Evolutionary conservation across 352 stramenopile genomes (phyloP), one percentile per base, ranked within the genome.

Genomic region (Phytophthora brassicae): DNA sequence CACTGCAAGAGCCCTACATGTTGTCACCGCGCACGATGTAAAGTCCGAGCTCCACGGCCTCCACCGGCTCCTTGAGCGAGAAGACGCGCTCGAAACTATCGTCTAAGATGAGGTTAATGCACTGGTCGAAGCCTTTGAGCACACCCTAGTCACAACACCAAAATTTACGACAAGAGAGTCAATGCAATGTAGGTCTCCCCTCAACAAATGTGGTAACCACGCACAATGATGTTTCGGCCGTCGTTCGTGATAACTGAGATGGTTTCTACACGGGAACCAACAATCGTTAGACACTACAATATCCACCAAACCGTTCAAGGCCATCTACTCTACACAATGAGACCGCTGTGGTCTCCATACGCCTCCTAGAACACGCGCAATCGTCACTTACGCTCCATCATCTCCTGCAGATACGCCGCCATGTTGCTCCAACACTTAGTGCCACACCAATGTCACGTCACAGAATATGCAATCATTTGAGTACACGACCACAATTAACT

Each of bases 21-120:
- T 98, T 98, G 75, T 98, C 92, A 20, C 93, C 94, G 45, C 94
- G 86, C 38, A 98, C 82, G 60, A 98, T 97, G 64, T 97, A 97
- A 22, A 98, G 74, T 24, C 94, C 94, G 8, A 98, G 75, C 58
- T 92, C 81, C 19, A 96, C 88, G 20, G 87, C 81, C 48, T 98
- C 89, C 33, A 97, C 92, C 7, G 89, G 90, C 31, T 92, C 82
- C 53, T 94, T 92, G 33, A 80, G 70, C 48, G 90, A 97, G 76
- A 95, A 98, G 6, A 98, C 88, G 62, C 93, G 87, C 78, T 98
- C 94, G 55, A 97, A 95, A 77, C 87, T 97, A 70, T 97, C 86
- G 70, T 97, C 81, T 52, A 98, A 66, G 41, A 98, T 81, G 28
- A 98, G 66, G 74, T 98, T 98, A 61, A 95, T 96, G 36, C 83